Conservation (phyloP, 306 rosid species). For the Cicer pinnatifidum region DNA sequence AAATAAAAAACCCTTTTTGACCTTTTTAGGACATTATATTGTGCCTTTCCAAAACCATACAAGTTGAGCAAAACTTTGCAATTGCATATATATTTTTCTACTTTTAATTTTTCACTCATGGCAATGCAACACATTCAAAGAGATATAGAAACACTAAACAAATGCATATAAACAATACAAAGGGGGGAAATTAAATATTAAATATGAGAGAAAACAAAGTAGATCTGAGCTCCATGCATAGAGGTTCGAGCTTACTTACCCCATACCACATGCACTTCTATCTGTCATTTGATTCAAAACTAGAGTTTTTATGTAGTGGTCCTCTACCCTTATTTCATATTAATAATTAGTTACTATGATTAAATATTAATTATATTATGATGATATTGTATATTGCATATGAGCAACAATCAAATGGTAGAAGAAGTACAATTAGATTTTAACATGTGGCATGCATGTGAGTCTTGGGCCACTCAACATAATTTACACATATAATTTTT, state of each 20-base stretch:
- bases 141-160: conserved; percentile 43
- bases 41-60: conserved; percentile 43
- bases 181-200: conserved; percentile 27
- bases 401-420: conserved; percentile 41
- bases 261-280: conserved; percentile 67
- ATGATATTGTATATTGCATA: conserved; percentile 38
- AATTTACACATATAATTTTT: neutral
- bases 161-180: conserved; percentile 38
- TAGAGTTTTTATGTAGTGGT: conserved; percentile 54
- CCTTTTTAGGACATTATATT: conserved; percentile 46
- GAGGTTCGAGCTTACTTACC: conserved; percentile 66
- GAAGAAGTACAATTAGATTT: conserved; percentile 42
- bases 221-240: conserved; percentile 59
- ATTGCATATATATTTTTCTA: conserved; percentile 29
- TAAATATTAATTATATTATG: conserved; percentile 42
- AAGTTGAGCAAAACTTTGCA: conserved; percentile 41
- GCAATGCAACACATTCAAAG: conserved; percentile 45
- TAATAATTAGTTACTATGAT: conserved; percentile 39
- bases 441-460: conserved; percentile 60
- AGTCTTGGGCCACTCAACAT: conserved; percentile 53
- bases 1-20: conserved; percentile 37
- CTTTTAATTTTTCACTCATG: conserved; percentile 28
- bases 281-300: conserved; percentile 50
- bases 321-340: conserved; percentile 41
- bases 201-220: conserved; percentile 41